Base-by-base conservation (phyloP, 345 rosid genomes). In the Hibiscus tridactylites region DNA sequence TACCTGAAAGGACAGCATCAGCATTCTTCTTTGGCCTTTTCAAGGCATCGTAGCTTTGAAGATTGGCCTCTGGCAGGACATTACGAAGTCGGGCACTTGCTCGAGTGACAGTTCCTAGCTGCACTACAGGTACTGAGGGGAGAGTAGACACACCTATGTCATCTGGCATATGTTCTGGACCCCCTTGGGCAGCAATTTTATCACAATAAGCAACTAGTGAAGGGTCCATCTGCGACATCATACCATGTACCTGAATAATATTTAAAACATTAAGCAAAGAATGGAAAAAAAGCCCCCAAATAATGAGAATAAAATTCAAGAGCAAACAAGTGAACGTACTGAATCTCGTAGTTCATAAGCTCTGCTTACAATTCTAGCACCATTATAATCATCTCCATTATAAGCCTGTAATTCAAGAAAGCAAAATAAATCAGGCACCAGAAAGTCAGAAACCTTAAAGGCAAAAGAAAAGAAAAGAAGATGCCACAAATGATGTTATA, bases 161-260 rank as follows among this genome's bases (percentile, higher is more conserved):
- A 80, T 89, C 97, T 50, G 98, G 91, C 74, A 92, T 76, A 74
- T 80, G 82, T 24, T 83, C 72, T 9, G 97, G 99, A 76, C 98
- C 98, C 44, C 98, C 99, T 84, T 90, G 87, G 64, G 79, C 85
- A 21, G 88, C 89, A 58, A 96, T 92, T 85, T 96, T 96, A 69
- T 96, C 98, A 75, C 98, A 96, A 78, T 69, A 86, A 26, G 87
- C 80, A 29, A 91, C 82, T 49, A 96, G 88, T 52, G 98, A 90
- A 78, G 98, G 95, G 73, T 96, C 99, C 97, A 96, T 92, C 83
- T 96, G 97, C n/a, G 99, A 85, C 72, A 96, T 77, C 99, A 96
- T 92, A 78, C 97, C 97, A 69, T 91, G 90, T 74, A 96, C 99
- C 99, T 96, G 83, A 65, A 15, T 49, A 70, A 17, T 29, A 5